These are phyloP conservation scores for Xylaria grammica DNA, from an alignment of 495 filamentous ascomycete species.

Conservation along the genomic window DNA sequence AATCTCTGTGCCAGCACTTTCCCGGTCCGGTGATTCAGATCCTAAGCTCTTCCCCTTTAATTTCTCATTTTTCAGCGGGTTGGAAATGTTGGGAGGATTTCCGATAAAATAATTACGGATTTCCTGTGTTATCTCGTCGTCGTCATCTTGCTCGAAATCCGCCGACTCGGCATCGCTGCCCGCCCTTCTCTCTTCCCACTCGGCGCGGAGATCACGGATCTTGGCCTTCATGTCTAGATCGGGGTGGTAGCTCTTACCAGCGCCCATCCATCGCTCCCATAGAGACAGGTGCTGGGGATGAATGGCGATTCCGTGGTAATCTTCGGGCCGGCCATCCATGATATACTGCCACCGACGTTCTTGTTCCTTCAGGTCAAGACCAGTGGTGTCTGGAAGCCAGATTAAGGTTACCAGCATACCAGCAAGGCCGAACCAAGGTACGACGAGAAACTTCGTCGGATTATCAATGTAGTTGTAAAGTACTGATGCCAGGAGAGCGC, in stretches of 20 bases:
- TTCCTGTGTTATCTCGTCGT: conserved; percentile 45
- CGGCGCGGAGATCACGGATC: conserved; percentile 72
- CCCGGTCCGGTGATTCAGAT: conserved; percentile 12
- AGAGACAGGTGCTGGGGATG: conserved; percentile 83
- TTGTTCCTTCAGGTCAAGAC: conserved; percentile 91
- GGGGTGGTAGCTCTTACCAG: conserved; percentile 78
- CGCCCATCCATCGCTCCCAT: conserved; percentile 75
- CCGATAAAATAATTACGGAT: conserved; percentile 51
- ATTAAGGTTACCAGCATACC: conserved; percentile 77
- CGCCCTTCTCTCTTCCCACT: conserved; percentile 46
- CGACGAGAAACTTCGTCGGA: conserved; percentile 80
- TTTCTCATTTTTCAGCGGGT: conserved; percentile 32
- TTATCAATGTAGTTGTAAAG: conserved; percentile 87
- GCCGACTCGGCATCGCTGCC: conserved; percentile 31
- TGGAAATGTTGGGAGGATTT: conserved; percentile 26
- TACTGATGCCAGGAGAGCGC: conserved; percentile 81
- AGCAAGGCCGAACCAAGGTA: conserved; percentile 87
- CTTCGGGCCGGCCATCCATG: conserved; percentile 69
- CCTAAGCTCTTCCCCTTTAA: conserved; percentile 15
- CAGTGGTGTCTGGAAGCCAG: conserved; percentile 91
- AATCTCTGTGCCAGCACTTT: conserved; percentile 1
- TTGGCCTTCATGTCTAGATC: conserved; percentile 77
- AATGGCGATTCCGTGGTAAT: conserved; percentile 89
- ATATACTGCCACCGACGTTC: conserved; percentile 86
- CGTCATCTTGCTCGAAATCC: conserved; percentile 47